These are phyloP conservation scores for Fusarium sacchari DNA, from an alignment of 2,329 filamentous ascomycete species.

Conservation along the genomic window DNA sequence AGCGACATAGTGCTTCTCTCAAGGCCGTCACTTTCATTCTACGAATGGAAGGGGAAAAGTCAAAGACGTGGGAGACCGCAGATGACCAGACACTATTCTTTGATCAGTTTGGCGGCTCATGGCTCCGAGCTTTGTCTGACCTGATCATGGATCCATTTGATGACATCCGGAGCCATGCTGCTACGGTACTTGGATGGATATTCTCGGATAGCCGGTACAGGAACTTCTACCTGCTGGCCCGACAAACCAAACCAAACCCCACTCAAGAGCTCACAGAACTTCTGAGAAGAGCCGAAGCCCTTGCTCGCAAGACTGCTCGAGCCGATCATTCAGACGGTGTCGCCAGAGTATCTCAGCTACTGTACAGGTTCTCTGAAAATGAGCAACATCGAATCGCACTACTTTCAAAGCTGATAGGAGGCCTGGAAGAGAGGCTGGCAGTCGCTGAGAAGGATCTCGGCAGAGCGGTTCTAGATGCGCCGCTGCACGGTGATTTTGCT, in stretches of 20 bases:
- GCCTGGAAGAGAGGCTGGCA: constrained; percentile 71
- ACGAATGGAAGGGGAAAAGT: constrained; percentile 71
- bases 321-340: constrained; percentile 94
- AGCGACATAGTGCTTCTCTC: constrained; percentile 84
- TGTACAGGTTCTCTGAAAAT: constrained; percentile 66
- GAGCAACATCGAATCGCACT: constrained; percentile 59
- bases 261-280: constrained; percentile 57
- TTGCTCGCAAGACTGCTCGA: constrained; percentile 77
- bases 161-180: constrained; percentile 76
- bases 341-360: constrained; percentile 77
- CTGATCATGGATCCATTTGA: constrained; percentile 91
- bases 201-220: constrained; percentile 54
- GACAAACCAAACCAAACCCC: constrained; percentile 21
- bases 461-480: constrained; percentile 71
- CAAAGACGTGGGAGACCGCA: constrained; percentile 51
- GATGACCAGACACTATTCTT: constrained; percentile 55
- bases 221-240: constrained; percentile 35
- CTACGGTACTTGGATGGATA: constrained; percentile 60
- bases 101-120: constrained; percentile 57
- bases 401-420: constrained; percentile 65
- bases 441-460: constrained; percentile 73
- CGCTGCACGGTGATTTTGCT: constrained; percentile 76
- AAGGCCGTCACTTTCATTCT: constrained; percentile 76
- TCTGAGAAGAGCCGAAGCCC: constrained; percentile 61
- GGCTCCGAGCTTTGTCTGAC: constrained; percentile 76